Evolutionary conservation across 371 early-diverging fungal species (phyloP).

Genomic region (Nematocida parisii): DNA sequence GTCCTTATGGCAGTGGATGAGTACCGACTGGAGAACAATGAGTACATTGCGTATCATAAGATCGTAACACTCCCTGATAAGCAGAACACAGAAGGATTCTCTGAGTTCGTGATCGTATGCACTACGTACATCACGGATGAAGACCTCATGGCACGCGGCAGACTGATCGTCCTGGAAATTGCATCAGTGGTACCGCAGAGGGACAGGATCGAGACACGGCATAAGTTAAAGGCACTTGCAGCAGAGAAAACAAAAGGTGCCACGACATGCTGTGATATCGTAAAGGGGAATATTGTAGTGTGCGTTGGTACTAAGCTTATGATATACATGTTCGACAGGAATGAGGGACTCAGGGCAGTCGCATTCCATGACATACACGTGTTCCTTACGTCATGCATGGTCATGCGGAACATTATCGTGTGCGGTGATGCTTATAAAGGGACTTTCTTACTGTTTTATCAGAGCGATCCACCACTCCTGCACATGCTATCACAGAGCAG

Average conservation of each 20-base stretch:
- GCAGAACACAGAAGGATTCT: conserved; percentile 79
- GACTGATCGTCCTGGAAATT: conserved; percentile 83
- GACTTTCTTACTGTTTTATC: conserved; percentile 85
- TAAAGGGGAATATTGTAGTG: conserved; percentile 81
- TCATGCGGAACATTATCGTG: conserved; percentile 82
- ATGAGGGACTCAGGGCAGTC: conserved; percentile 80
- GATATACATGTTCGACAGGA: conserved; percentile 81
- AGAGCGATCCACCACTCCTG: conserved; percentile 85
- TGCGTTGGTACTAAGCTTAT: conserved; percentile 85
- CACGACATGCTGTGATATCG: conserved; percentile 79
- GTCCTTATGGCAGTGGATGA: conserved; percentile 37
- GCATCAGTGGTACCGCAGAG: conserved; percentile 92
- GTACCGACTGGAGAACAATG: conserved; percentile 71
- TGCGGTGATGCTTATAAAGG: conserved; percentile 85
- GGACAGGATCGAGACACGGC: conserved; percentile 84
- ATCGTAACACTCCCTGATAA: conserved; percentile 79
- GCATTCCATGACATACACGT: conserved; percentile 90
- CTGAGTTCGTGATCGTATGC: conserved; percentile 80
- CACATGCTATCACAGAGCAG: conserved; percentile 72
- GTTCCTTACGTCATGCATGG: conserved; percentile 77
- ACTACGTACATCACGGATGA: conserved; percentile 84
- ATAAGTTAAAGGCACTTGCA: conserved; percentile 79
- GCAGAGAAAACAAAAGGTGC: conserved; percentile 85
- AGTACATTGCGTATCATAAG: conserved; percentile 77
- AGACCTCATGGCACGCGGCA: conserved; percentile 82